Evolutionary conservation across 331 rosid genomes (phyloP).

Genomic region (Dryas integrifolia): DNA sequence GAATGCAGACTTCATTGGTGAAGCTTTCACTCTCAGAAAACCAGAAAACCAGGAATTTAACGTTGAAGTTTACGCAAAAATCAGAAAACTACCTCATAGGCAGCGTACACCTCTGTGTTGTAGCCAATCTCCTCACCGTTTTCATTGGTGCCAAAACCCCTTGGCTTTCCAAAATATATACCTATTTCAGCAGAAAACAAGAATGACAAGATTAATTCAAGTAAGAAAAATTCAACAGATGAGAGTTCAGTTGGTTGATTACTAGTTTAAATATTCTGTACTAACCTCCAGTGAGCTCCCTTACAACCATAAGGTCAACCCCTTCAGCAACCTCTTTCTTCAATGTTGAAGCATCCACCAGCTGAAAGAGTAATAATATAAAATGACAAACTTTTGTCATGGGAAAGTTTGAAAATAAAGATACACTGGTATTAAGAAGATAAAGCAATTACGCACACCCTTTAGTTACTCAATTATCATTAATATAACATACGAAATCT

Average conservation of each 20-base stretch:
- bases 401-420: neutral
- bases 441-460: neutral
- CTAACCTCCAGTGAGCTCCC: slow-evolving; percentile 96
- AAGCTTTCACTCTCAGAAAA: neutral
- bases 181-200: slow-evolving; percentile 41
- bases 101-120: slow-evolving; percentile 80
- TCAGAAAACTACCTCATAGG: slow-evolving; percentile 56
- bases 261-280: neutral
- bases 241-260: slow-evolving; percentile 1
- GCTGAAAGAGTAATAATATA: slow-evolving; percentile 36
- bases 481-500: neutral
- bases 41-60: neutral
- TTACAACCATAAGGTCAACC: slow-evolving; percentile 89
- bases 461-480: neutral
- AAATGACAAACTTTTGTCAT: neutral
- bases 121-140: slow-evolving; percentile 79
- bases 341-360: slow-evolving; percentile 88
- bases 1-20: neutral
- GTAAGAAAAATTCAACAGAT: neutral
- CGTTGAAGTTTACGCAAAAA: neutral
- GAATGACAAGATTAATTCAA: slow-evolving; percentile 1
- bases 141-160: slow-evolving; percentile 71
- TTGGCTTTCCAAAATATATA: slow-evolving; percentile 88
- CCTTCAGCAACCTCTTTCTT: slow-evolving; percentile 85
- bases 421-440: neutral